phyloP scores from a whole-genome alignment of 805 yeast genomes.

The Wickerhamiella domercqiae region DNA sequence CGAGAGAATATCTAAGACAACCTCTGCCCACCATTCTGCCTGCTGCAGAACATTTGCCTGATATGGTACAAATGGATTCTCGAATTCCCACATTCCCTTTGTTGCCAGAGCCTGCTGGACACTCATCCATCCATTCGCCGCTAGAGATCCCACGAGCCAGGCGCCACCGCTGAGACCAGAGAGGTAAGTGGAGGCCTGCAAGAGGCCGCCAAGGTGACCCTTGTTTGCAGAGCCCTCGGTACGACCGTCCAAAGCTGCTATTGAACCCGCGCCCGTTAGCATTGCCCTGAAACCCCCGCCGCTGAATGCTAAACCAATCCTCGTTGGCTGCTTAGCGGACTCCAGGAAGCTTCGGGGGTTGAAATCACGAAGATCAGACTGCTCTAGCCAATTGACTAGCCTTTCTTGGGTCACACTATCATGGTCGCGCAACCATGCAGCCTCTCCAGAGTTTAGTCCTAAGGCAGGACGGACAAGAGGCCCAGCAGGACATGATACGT shows the following conservation, averaged over 20 bases:
- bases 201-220: slow-evolving; percentile 32
- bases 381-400: slow-evolving; percentile 30
- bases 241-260: slow-evolving; percentile 34
- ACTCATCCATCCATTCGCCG: slow-evolving; percentile 26
- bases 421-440: slow-evolving; percentile 20
- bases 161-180: slow-evolving; percentile 58
- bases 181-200: slow-evolving; percentile 39
- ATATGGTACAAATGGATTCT: slow-evolving; percentile 11
- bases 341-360: slow-evolving; percentile 26
- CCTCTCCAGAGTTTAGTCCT: slow-evolving; percentile 12
- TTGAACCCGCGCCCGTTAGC: slow-evolving; percentile 38
- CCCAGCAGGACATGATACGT: slow-evolving; percentile 3
- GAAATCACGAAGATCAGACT: slow-evolving; percentile 33
- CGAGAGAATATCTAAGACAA: slow-evolving; percentile 1
- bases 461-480: slow-evolving; percentile 2
- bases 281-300: slow-evolving; percentile 73
- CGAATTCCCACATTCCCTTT: slow-evolving; percentile 19
- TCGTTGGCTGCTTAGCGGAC: slow-evolving; percentile 16
- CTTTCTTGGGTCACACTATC: slow-evolving; percentile 21
- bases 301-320: slow-evolving; percentile 35
- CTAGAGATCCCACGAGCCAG: slow-evolving; percentile 42
- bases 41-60: slow-evolving; percentile 2
- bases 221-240: slow-evolving; percentile 22
- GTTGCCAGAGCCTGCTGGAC: slow-evolving; percentile 14
- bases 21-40: not conserved